Percentiles rank a stretch among this genome's conserved stretches.
These are phyloP conservation scores for Colletotrichum theobromicola DNA, from an alignment of 2,329 filamentous ascomycete genomes.

Conservation along the genomic window DNA sequence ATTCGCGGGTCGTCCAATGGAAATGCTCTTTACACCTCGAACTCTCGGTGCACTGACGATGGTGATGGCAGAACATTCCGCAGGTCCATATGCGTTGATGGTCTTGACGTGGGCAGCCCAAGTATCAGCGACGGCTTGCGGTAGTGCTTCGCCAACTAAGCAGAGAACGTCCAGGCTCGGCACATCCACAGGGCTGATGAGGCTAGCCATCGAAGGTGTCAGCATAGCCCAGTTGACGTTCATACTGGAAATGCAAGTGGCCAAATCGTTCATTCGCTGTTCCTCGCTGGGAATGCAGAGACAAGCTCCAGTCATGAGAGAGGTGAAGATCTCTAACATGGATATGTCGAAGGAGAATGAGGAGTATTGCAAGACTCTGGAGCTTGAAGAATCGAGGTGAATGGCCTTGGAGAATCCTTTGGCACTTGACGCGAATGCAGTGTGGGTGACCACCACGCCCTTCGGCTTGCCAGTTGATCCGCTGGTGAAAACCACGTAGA, in stretches of 20 bases:
- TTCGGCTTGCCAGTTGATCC: constrained; percentile 16
- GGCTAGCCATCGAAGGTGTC: constrained; percentile 16
- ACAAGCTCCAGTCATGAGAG: constrained; percentile 38
- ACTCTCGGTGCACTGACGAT: constrained; percentile 1
- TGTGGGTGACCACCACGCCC: constrained; percentile 7
- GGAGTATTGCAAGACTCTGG: constrained; percentile 41
- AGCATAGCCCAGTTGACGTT: constrained; percentile 11
- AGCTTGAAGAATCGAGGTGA: neutral
- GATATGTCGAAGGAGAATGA: constrained; percentile 48
- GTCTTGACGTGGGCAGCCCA: constrained; percentile 20
- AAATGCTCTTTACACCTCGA: neutral
- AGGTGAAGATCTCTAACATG: constrained; percentile 39
- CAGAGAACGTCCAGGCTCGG: constrained; percentile 4
- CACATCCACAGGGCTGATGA: constrained; percentile 5
- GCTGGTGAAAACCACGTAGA: constrained; percentile 5
- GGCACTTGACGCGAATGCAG: neutral
- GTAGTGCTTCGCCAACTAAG: constrained; percentile 17
- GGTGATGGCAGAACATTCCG: constrained; percentile 23
- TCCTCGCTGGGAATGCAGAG: constrained; percentile 42
- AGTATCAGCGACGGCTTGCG: constrained; percentile 8
- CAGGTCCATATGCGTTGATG: constrained; percentile 23
- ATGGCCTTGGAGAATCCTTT: neutral
- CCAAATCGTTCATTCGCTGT: constrained; percentile 35
- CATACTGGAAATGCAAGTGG: neutral
- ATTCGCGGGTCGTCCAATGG: neutral